Conservation (phyloP, 495 filamentous ascomycete genomes). For the Tuber indicum region DNA sequence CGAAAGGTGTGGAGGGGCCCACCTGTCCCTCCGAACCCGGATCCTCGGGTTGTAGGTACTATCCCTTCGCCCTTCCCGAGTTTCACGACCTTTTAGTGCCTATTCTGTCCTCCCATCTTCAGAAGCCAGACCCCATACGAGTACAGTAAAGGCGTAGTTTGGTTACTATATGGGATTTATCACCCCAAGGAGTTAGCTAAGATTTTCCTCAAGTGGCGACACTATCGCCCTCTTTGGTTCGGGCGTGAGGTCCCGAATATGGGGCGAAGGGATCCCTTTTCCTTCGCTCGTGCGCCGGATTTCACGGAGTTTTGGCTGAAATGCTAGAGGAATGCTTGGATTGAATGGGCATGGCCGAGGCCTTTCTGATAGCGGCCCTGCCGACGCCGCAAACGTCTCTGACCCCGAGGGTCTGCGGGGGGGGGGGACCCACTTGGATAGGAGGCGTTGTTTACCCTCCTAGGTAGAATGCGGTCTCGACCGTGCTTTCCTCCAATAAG, state of each 20-base stretch:
- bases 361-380: neutral
- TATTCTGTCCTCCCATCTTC: neutral
- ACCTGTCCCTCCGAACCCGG: neutral
- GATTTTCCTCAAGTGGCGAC: neutral
- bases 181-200: neutral
- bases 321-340: neutral
- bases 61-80: neutral
- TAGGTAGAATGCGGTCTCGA: neutral
- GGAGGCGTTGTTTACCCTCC: neutral
- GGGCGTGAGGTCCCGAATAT: too few relatives aligned
- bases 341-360: neutral
- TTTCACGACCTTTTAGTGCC: neutral
- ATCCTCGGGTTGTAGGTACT: neutral
- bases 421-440: neutral
- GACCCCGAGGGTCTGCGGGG: neutral
- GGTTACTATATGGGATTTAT: neutral
- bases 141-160: neutral
- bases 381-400: neutral
- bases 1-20: neutral
- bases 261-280: neutral
- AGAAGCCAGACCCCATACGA: too few relatives aligned
- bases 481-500: neutral
- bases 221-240: neutral
- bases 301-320: neutral
- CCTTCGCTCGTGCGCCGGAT: neutral